phyloP scores from a whole-genome alignment of 768 basidiomycete genomes.

The Phylloporus arenicola region DNA sequence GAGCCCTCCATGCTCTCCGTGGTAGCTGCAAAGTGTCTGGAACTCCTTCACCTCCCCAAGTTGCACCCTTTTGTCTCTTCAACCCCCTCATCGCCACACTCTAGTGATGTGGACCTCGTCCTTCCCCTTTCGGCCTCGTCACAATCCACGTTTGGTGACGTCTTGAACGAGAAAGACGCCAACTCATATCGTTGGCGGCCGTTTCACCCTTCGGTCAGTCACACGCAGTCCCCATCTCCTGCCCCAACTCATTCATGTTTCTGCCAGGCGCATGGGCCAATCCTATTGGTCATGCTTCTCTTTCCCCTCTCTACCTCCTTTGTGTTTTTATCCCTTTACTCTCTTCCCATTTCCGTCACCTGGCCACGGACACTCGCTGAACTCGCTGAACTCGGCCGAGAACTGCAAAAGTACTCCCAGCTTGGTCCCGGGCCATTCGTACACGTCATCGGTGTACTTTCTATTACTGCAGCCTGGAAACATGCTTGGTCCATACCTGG shows the following conservation, averaged over 20 bases:
- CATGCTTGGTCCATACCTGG: slow-evolving; percentile 97
- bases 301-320: slow-evolving; percentile 63
- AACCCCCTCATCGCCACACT: slow-evolving; percentile 42
- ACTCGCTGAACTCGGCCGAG: slow-evolving; percentile 66
- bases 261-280: slow-evolving; percentile 47
- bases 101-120: slow-evolving; percentile 38
- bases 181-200: slow-evolving; percentile 26
- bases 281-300: slow-evolving; percentile 64
- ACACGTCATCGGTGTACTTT: slow-evolving; percentile 80
- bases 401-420: slow-evolving; percentile 74
- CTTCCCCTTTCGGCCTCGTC: slow-evolving; percentile 55
- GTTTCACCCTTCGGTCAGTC: slow-evolving; percentile 34
- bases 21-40: slow-evolving; percentile 46
- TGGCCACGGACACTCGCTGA: slow-evolving; percentile 77
- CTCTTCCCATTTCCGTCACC: slow-evolving; percentile 65
- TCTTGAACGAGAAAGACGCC: slow-evolving; percentile 36
- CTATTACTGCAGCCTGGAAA: slow-evolving; percentile 86
- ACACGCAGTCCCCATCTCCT: background rate
- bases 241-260: slow-evolving; percentile 7
- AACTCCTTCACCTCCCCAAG: slow-evolving; percentile 46
- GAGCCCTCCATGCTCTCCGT: slow-evolving; percentile 47
- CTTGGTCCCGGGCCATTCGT: slow-evolving; percentile 56
- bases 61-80: slow-evolving; percentile 38
- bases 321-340: slow-evolving; percentile 40
- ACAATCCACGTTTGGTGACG: slow-evolving; percentile 40